phyloP scores from a whole-genome alignment of 2,329 filamentous ascomycete genomes.

The Aspergillus awamori region DNA sequence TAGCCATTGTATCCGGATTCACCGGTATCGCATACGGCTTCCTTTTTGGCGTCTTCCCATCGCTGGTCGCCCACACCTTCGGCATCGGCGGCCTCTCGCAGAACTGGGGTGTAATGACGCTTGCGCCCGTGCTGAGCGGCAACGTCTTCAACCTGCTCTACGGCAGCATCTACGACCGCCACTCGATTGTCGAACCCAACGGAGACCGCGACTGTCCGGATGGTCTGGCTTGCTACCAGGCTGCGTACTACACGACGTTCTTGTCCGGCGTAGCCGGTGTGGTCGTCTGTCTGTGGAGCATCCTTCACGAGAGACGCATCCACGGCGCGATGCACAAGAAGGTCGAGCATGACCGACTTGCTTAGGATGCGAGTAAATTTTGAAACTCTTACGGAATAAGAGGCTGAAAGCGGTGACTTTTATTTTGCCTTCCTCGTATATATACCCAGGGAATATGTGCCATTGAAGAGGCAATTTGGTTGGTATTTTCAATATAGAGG shows the following conservation, averaged over 20 bases:
- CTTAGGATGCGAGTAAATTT: conserved; percentile 20
- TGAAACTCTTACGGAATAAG: background rate
- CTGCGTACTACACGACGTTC: conserved; percentile 80
- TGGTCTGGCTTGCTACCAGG: conserved; percentile 77
- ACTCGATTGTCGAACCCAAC: conserved; percentile 68
- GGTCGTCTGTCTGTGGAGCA: conserved; percentile 64
- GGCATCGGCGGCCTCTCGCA: conserved; percentile 86
- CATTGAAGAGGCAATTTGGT: background rate
- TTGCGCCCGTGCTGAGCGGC: conserved; percentile 82
- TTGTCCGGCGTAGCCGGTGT: conserved; percentile 71
- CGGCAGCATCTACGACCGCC: conserved; percentile 77
- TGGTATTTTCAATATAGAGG: background rate
- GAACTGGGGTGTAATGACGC: conserved; percentile 95
- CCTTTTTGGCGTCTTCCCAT: conserved; percentile 90
- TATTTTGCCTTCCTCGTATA: background rate
- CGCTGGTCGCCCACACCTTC: conserved; percentile 85
- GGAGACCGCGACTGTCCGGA: conserved; percentile 76
- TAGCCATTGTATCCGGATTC: conserved; percentile 77
- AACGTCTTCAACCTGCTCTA: conserved; percentile 95
- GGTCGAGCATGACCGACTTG: conserved; percentile 36
- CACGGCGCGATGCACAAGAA: conserved; percentile 32
- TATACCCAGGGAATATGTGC: background rate
- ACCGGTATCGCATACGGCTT: conserved; percentile 91
- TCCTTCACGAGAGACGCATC: conserved; percentile 43
- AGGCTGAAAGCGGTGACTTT: background rate